Percentiles rank a stretch among this genome's conserved stretches.
Conservation (phyloP, 2,329 filamentous ascomycete genomes). For the Camptophora hylomeconis region DNA sequence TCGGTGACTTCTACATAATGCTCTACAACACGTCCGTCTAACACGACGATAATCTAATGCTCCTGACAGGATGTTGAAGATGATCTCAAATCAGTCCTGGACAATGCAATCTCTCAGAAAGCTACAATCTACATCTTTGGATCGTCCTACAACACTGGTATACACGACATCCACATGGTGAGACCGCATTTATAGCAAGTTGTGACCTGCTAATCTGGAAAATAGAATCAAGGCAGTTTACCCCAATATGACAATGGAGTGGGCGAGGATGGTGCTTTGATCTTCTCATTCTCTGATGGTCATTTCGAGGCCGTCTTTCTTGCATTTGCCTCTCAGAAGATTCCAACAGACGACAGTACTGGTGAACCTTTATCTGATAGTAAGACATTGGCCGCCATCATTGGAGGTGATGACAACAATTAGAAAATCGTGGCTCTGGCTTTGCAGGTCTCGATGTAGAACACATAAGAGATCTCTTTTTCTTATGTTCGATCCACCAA, state of each 20-base stretch:
- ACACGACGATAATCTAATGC: too few species aligned
- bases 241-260: conserved; percentile 24
- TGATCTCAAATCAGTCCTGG: conserved; percentile 23
- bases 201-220: too few species aligned
- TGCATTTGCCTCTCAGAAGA: conserved; percentile 26
- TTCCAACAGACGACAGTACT: conserved; percentile 22
- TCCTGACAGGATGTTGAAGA: conserved; percentile 31
- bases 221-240: conserved; percentile 30
- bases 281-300: conserved; percentile 24
- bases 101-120: conserved; percentile 22
- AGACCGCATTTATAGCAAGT: too few species aligned
- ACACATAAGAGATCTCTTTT: too few species aligned
- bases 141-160: conserved; percentile 23
- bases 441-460: too few species aligned
- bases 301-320: conserved; percentile 29
- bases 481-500: too few species aligned
- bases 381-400: conserved; percentile 3
- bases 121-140: conserved; percentile 28
- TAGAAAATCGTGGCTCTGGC: too few species aligned
- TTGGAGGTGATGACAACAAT: too few species aligned
- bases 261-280: conserved; percentile 24
- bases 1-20: too few species aligned
- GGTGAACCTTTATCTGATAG: conserved; percentile 4
- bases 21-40: too few species aligned
- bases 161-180: conserved; percentile 31